phyloP scores from a whole-genome alignment of 1,284 basidiomycete species.

The Boletus smithii region DNA sequence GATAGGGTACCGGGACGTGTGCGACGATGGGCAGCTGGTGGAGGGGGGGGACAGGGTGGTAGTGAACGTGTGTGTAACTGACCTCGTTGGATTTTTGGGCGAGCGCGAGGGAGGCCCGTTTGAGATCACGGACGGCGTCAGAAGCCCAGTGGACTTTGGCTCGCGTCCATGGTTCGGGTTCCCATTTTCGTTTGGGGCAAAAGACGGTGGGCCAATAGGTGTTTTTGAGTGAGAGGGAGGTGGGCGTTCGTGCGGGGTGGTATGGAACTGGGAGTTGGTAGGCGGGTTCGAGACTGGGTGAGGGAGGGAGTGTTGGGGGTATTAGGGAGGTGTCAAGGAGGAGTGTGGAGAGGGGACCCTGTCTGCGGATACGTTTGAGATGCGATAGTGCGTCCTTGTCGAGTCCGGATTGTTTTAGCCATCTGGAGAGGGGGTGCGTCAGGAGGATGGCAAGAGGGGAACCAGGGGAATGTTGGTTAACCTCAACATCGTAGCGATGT shows the following conservation, averaged over 20 bases:
- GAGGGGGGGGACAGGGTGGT: neutral
- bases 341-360: conserved; percentile 45
- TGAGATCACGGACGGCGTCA: conserved; percentile 57
- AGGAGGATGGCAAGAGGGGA: neutral
- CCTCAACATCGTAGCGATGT: conserved; percentile 66
- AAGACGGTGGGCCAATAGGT: conserved; percentile 81
- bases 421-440: conserved; percentile 41
- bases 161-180: conserved; percentile 64
- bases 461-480: conserved; percentile 34
- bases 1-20: conserved; percentile 64
- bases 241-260: conserved; percentile 66
- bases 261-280: conserved; percentile 65
- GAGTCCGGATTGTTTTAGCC: conserved; percentile 58
- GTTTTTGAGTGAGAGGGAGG: conserved; percentile 65
- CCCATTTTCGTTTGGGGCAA: conserved; percentile 68
- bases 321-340: conserved; percentile 45
- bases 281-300: conserved; percentile 44
- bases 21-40: conserved; percentile 75
- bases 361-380: conserved; percentile 75
- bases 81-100: conserved; percentile 48
- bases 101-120: conserved; percentile 48
- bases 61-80: conserved; percentile 12
- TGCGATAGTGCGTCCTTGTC: conserved; percentile 65
- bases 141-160: conserved; percentile 69
- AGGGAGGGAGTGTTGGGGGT: conserved; percentile 38